Conservation (phyloP, 805 yeast species). For the Myxozyma sirexii region DNA sequence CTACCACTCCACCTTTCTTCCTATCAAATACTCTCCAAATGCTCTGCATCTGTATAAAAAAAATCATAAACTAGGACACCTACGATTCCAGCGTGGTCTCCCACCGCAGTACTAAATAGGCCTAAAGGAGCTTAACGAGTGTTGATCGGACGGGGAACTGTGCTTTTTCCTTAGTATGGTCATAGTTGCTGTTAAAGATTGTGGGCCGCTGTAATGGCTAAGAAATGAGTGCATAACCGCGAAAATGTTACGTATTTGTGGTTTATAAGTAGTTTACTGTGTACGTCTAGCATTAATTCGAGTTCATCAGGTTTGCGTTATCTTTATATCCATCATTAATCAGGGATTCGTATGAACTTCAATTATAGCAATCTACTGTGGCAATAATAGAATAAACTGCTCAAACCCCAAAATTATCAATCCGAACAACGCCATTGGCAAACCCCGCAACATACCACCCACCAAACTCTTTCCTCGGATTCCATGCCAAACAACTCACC, state of each 20-base stretch:
- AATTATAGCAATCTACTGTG: neutral
- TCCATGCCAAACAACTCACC: conserved; percentile 23
- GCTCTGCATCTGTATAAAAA: neutral
- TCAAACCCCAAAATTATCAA: conserved; percentile 22
- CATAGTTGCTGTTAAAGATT: neutral
- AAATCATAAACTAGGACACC: neutral
- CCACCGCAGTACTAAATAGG: conserved; percentile 1
- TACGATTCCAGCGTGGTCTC: conserved; percentile 2
- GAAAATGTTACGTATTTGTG: no score
- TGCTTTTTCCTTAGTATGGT: conserved; percentile 1
- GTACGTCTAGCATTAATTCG: no score
- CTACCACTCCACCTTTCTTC: no score
- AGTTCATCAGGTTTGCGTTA: no score
- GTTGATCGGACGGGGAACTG: conserved; percentile 3
- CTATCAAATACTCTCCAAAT: neutral
- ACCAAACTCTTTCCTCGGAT: conserved; percentile 2
- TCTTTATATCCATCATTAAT: no score
- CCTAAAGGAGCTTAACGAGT: neutral
- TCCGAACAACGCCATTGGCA: conserved; percentile 27
- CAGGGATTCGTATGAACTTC: no score
- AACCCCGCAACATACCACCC: conserved; percentile 31
- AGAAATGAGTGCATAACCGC: no score
- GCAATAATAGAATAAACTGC: neutral
- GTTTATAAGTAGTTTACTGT: no score
- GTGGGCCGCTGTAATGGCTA: no score